These are phyloP conservation scores for Neolentinus lepideus DNA, from an alignment of 1,284 basidiomycete species.

Conservation along the genomic window DNA sequence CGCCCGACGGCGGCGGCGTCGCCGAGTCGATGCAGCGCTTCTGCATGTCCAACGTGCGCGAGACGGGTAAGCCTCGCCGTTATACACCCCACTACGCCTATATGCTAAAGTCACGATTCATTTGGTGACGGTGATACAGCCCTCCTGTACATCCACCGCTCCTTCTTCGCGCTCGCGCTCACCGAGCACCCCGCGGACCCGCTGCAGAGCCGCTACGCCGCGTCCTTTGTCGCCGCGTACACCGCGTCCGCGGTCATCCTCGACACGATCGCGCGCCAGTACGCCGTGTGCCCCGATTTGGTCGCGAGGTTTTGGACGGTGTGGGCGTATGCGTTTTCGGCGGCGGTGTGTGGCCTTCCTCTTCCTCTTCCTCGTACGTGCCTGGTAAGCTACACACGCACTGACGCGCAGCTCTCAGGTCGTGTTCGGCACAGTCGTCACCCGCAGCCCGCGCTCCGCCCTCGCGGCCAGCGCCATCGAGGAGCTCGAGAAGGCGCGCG, in stretches of 20 bases:
- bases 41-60: constrained; percentile 62
- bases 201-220: constrained; percentile 55
- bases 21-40: constrained; percentile 52
- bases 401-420: constrained; percentile 30
- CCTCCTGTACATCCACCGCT: constrained; percentile 59
- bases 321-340: constrained; percentile 64
- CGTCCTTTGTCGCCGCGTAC: constrained; percentile 60
- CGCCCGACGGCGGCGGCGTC: constrained; percentile 21
- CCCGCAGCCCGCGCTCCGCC: constrained; percentile 53
- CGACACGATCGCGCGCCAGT: constrained; percentile 40
- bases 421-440: constrained; percentile 64
- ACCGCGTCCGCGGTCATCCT: constrained; percentile 53
- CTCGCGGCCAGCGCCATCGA: constrained; percentile 58
- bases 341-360: constrained; percentile 37
- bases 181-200: constrained; percentile 49
- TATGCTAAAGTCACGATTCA: neutral
- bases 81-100: no score
- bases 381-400: neutral
- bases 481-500: constrained; percentile 49
- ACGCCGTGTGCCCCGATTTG: constrained; percentile 46
- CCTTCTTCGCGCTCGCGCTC: constrained; percentile 61
- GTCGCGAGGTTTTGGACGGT: constrained; percentile 60
- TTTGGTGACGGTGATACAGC: constrained; percentile 25
- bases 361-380: no score
- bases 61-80: constrained; percentile 56